These are phyloP conservation scores for Phytophthora meadii DNA, from an alignment of 352 stramenopile species.

Conservation along the genomic window DNA sequence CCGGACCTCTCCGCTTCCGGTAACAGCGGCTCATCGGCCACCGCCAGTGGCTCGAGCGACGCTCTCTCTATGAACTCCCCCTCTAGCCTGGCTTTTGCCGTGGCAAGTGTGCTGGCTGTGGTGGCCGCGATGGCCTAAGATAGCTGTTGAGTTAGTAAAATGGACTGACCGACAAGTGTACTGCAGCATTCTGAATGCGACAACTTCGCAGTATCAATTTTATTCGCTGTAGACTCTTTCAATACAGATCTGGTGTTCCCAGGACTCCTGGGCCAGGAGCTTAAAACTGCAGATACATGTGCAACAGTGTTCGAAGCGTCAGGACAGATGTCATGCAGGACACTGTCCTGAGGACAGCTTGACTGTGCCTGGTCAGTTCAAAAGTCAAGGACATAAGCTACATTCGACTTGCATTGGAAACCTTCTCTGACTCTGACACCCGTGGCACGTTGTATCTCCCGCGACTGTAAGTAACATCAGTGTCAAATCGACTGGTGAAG, in stretches of 20 bases:
- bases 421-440: no score
- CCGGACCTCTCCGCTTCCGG: conserved; percentile 30
- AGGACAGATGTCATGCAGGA: no score
- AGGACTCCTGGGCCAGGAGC: no score
- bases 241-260: conserved; percentile 17
- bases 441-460: no score
- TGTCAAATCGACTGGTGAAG: no score
- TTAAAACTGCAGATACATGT: no score
- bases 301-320: no score
- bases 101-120: conserved; percentile 24
- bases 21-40: conserved; percentile 24
- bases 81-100: conserved; percentile 13
- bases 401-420: no score
- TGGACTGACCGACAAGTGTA: background rate
- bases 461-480: no score
- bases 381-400: no score
- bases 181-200: conserved; percentile 24
- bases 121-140: conserved; percentile 24
- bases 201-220: conserved; percentile 28
- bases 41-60: conserved; percentile 35
- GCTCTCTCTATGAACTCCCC: conserved; percentile 23
- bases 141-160: conserved; percentile 5
- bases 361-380: no score
- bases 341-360: no score
- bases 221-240: conserved; percentile 36